phyloP scores from a whole-genome alignment of 2,329 filamentous ascomycete genomes.

The Aureobasidium subglaciale region DNA sequence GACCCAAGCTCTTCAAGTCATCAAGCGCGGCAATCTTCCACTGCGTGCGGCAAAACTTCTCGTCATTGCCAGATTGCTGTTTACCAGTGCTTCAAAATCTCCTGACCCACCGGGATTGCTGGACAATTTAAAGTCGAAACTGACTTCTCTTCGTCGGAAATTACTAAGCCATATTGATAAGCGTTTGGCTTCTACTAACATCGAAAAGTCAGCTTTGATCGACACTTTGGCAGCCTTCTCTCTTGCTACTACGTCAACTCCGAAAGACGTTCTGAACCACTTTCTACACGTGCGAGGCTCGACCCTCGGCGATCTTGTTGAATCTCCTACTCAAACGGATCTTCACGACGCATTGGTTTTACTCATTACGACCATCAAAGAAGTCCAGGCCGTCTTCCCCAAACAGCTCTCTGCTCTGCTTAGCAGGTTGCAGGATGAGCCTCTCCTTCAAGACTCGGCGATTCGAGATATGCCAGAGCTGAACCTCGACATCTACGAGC shows the following conservation, averaged over 20 bases:
- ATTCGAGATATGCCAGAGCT: conserved; percentile 62
- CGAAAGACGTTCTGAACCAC: conserved; percentile 69
- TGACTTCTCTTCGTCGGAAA: conserved; percentile 56
- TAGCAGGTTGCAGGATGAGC: conserved; percentile 58
- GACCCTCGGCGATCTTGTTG: conserved; percentile 58
- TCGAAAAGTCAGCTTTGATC: conserved; percentile 47
- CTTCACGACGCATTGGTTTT: conserved; percentile 62
- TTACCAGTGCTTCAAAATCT: conserved; percentile 61
- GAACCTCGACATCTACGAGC: conserved; percentile 67
- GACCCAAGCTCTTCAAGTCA: conserved; percentile 44
- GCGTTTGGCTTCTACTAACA: conserved; percentile 32
- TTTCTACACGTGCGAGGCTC: conserved; percentile 68
- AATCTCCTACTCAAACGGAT: conserved; percentile 41
- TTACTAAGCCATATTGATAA: conserved; percentile 59
- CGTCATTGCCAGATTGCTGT: conserved; percentile 66
- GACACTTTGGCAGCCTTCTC: conserved; percentile 77
- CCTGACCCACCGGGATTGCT: conserved; percentile 45
- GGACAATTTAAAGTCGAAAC: conserved; percentile 56
- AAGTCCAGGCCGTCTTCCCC: conserved; percentile 71
- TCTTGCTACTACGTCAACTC: conserved; percentile 70
- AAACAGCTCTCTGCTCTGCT: conserved; percentile 64
- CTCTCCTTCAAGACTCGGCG: conserved; percentile 64
- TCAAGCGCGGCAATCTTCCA: conserved; percentile 45
- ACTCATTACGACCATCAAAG: conserved; percentile 68
- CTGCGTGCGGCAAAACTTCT: conserved; percentile 57